phyloP scores from a whole-genome alignment of 805 yeast genomes.

The Vanderwaltozyma polyspora region DNA sequence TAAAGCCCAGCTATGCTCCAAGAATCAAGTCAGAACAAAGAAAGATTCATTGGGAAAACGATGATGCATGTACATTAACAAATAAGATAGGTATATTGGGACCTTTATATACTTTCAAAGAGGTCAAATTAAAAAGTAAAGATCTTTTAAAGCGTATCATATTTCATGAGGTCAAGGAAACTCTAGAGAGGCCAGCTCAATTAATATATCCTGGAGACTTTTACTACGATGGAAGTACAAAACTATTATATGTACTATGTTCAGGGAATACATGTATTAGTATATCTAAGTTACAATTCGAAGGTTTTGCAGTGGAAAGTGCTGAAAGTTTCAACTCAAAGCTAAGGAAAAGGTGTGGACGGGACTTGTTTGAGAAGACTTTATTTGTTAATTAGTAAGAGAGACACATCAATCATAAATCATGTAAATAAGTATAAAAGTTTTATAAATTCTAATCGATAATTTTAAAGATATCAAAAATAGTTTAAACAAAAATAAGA shows the following conservation, averaged over 20 bases:
- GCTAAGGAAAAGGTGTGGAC: constrained; percentile 35
- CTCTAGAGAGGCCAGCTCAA: not conserved
- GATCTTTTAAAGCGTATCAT: constrained; percentile 37
- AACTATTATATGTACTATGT: constrained; percentile 33
- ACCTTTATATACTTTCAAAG: constrained; percentile 37
- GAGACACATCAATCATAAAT: too few relatives aligned
- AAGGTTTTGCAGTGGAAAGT: constrained; percentile 40
- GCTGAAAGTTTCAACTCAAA: constrained; percentile 34
- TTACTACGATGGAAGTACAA: constrained; percentile 8
- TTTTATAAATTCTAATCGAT: too few relatives aligned
- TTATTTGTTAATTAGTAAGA: too few relatives aligned
- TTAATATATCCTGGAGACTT: constrained; percentile 25
- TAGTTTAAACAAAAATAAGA: too few relatives aligned
- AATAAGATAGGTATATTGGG: constrained; percentile 46
- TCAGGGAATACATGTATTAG: constrained; percentile 30
- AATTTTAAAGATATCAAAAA: too few relatives aligned
- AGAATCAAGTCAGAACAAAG: constrained; percentile 37
- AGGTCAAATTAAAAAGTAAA: constrained; percentile 27
- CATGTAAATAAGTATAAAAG: too few relatives aligned
- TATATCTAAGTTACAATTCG: constrained; percentile 36
- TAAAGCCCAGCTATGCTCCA: constrained; percentile 36
- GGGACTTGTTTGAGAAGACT: too few relatives aligned
- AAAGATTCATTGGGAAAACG: constrained; percentile 38
- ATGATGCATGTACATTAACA: constrained; percentile 29
- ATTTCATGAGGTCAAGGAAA: constrained; percentile 30